Conservation (phyloP, 2,329 filamentous ascomycete genomes). For the Penicillium fuscoglaucum region DNA sequence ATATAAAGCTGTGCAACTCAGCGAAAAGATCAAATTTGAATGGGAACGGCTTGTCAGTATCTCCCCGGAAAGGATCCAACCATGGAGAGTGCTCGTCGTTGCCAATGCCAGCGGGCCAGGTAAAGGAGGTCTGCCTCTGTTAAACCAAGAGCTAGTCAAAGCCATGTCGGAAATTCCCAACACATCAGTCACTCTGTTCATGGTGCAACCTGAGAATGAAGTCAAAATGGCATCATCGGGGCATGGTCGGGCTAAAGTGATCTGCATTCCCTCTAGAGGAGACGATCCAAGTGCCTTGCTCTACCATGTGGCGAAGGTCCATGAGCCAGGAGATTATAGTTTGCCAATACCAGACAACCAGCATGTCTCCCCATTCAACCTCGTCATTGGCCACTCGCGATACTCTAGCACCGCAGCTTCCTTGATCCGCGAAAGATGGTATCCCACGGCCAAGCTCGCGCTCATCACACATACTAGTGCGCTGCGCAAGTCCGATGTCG, state of each 20-base stretch:
- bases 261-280: slow-evolving; percentile 1
- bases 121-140: slow-evolving; percentile 2
- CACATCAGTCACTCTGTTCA: background rate
- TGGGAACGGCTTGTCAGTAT: slow-evolving; percentile 2
- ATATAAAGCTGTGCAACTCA: background rate
- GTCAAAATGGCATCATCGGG: background rate
- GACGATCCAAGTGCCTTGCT: background rate
- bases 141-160: slow-evolving; percentile 6
- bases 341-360: background rate
- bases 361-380: background rate
- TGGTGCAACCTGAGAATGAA: background rate
- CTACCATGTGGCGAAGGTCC: slow-evolving; percentile 2
- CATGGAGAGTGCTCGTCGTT: background rate
- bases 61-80: background rate
- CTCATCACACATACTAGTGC: slow-evolving; percentile 4
- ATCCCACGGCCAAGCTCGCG: slow-evolving; percentile 1
- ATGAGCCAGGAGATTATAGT: background rate
- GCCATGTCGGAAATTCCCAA: slow-evolving; percentile 1
- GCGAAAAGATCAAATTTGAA: background rate
- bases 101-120: slow-evolving; percentile 2
- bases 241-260: background rate
- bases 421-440: slow-evolving; percentile 3
- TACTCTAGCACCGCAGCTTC: slow-evolving; percentile 4
- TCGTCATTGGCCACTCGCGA: slow-evolving; percentile 1
- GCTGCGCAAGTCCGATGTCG: background rate